Base-by-base conservation (phyloP, 257 asterid genomes). In the Misopates orontium region DNA sequence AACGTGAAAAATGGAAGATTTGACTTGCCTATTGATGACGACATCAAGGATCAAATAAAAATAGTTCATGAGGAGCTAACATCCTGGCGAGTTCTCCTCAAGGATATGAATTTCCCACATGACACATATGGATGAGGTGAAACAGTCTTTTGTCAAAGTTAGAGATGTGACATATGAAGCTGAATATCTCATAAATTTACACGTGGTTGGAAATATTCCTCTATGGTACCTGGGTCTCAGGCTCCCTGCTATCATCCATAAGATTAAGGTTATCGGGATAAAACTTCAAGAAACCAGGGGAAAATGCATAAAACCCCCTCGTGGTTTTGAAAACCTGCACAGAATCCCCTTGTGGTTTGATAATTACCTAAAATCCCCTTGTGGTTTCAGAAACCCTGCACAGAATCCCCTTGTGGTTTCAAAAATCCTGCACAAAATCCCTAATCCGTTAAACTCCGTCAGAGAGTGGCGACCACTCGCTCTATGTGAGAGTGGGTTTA, bases 161-260 rank as follows among this genome's bases (percentile, higher is more conserved):
- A 36, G 49, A 32, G 64, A 36, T 32, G 24, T 41, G 13, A 4
- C 64, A 15, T 36, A 17, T 32, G 17, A 17, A 58, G 49, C 10
- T 17, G 64, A 58, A 32, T 58, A 58, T 58, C 64, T 58, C 48
- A 58, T 58, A 11, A 58, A 3, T 10, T 58, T 45, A 10, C 16
- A 14, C n/a, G 20, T 41, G 3, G n/a, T 41, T 2, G 49, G 42
- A 36, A 58, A 58, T 19, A 19, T 58, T 19, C 48, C 42, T 32
- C 7, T 58, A n/a, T 58, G 64, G 64, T 58, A 58, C 36, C 23
- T 58, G 18, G 10, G 18, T 36, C 64, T 58, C 47, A 58, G 64
- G 18, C 64, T 58, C 14, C 47, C 25, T 1, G 42, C 25, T 32
- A 58, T 58, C 42, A 17, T 21, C 42, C 64, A 32, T 3, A 58